Base-by-base conservation (phyloP, 257 asterid species). In the Anisodus acutangulus region DNA sequence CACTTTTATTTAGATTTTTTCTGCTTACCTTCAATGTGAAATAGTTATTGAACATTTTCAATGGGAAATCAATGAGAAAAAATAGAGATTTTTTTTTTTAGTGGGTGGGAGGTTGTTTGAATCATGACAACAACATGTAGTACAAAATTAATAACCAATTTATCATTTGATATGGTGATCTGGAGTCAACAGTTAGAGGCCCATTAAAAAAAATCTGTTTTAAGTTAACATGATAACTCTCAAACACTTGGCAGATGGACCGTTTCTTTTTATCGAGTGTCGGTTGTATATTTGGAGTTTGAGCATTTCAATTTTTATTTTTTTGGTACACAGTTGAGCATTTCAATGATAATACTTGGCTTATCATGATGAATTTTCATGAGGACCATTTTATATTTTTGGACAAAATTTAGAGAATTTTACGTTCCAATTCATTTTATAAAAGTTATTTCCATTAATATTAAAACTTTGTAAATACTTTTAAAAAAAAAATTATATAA, bases 171-270 rank as follows among this genome's bases (percentile, higher is more conserved):
- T 68, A 35, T 68, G 47, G 76, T 68, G 51, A 68, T 68, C 26
- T 15, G 51, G 76, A 37, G 13, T 68, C 51, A 68, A 37, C 26
- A 35, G 51, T 39, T 39, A 39, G n/a, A 12, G 5, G 8, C 9
- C 5, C 3, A 26, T 22, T 13, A 6, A 5, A 3, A 6, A 35
- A 68, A 68, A 13, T 68, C 26, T 39, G 53, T 15, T 68, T 15
- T 39, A 68, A 68, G 78, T 68, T 37, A 68, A 3, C 78, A 69
- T 16, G 45, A 69, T 69, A 53, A 53, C 78, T 69, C 78, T 69
- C 19, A 69, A 69, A 31, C 26, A 69, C 78, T 39, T 15, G 78
- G 53, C 8, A 39, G 12, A 69, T 69, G 78, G 78, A 19, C 78
- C 53, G 39, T 15, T 69, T 68, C 6, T 16, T 37, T 68, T 68